Conservation (phyloP, 2,329 filamentous ascomycete genomes). For the Colletotrichum sp. region DNA sequence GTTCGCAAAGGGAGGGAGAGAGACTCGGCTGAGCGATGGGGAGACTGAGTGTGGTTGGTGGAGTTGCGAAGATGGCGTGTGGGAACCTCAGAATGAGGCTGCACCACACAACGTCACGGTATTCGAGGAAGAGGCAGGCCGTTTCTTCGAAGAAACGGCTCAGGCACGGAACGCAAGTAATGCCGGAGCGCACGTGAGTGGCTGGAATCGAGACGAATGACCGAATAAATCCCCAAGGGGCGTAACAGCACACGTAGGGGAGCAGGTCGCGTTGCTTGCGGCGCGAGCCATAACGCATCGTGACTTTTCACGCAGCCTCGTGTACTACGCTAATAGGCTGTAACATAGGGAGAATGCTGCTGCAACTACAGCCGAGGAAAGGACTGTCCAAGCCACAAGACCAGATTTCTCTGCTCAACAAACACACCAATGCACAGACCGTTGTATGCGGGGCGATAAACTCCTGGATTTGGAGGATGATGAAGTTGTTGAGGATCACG, state of each 20-base stretch:
- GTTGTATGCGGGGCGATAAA: background rate
- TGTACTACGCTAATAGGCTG: background rate
- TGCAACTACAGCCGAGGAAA: background rate
- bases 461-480: background rate
- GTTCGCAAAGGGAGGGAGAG: background rate
- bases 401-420: background rate
- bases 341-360: background rate
- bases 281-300: background rate
- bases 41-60: background rate
- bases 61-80: background rate
- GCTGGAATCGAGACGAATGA: fast-evolving
- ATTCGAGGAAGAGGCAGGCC: background rate
- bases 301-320: no score
- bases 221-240: background rate
- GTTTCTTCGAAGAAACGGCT: no score
- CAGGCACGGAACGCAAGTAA: background rate
- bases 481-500: background rate
- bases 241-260: background rate
- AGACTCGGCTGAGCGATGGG: background rate
- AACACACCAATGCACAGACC: background rate
- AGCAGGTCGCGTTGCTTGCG: background rate
- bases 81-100: background rate
- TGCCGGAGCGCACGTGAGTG: background rate
- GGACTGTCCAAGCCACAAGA: background rate
- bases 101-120: background rate